phyloP scores from a whole-genome alignment of 2,329 filamentous ascomycete genomes.

The Trichoderma sp. region DNA sequence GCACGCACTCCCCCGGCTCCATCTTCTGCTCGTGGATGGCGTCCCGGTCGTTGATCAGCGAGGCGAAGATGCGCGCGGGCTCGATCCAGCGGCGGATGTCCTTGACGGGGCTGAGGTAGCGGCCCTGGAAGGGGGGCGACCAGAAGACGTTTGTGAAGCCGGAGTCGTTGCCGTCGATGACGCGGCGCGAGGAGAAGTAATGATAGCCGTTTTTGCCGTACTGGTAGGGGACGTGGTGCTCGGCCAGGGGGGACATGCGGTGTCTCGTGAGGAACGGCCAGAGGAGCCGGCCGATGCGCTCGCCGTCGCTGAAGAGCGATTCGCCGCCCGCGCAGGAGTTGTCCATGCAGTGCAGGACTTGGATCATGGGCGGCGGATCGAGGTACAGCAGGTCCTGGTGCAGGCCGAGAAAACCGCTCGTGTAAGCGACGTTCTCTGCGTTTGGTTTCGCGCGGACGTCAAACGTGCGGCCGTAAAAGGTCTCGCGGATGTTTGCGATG shows the following conservation, averaged over 20 bases:
- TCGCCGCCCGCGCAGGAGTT: slow-evolving; percentile 78
- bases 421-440: slow-evolving; percentile 92
- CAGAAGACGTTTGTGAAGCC: slow-evolving; percentile 48
- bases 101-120: slow-evolving; percentile 34
- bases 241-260: slow-evolving; percentile 22
- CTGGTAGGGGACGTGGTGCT: slow-evolving; percentile 56
- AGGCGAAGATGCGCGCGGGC: slow-evolving; percentile 56
- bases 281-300: slow-evolving; percentile 53
- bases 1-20: slow-evolving; percentile 77
- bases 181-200: slow-evolving; percentile 59
- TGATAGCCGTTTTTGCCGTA: slow-evolving; percentile 65
- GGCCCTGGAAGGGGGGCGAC: slow-evolving; percentile 77
- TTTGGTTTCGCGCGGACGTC: slow-evolving; percentile 79
- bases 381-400: slow-evolving; percentile 96
- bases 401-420: slow-evolving; percentile 74
- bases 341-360: slow-evolving; percentile 84
- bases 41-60: slow-evolving; percentile 53
- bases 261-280: slow-evolving; percentile 25
- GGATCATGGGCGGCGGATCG: slow-evolving; percentile 72
- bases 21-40: slow-evolving; percentile 71
- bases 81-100: slow-evolving; percentile 43
- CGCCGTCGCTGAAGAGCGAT: slow-evolving; percentile 80
- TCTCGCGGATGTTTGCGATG: slow-evolving; percentile 77
- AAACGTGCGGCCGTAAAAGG: slow-evolving; percentile 90
- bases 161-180: slow-evolving; percentile 42